These are phyloP conservation scores for Teratosphaeria viscida DNA, from an alignment of 2,329 filamentous ascomycete genomes.

Conservation along the genomic window DNA sequence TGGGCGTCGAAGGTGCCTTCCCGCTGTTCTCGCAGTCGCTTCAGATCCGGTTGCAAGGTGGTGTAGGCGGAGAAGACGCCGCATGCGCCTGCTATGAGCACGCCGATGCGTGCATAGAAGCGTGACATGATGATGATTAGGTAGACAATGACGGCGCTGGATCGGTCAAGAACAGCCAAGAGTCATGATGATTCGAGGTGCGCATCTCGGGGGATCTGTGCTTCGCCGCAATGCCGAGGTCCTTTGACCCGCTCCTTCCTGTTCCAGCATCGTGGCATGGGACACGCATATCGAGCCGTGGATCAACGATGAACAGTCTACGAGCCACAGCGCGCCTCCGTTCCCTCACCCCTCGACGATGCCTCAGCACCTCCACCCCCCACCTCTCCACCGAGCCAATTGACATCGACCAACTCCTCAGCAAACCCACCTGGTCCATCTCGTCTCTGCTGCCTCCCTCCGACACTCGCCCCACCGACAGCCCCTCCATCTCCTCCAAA, in stretches of 20 bases:
- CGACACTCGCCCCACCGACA: slow-evolving; percentile 18
- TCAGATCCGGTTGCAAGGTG: slow-evolving; percentile 20
- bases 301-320: neutral
- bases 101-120: neutral
- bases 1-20: slow-evolving; percentile 14
- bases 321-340: neutral
- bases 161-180: too few relatives aligned
- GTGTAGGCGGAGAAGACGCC: slow-evolving; percentile 14
- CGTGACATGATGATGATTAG: neutral
- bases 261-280: neutral
- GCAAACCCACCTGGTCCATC: slow-evolving; percentile 74
- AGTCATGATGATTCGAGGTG: neutral
- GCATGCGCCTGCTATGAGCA: neutral
- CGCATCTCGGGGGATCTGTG: neutral
- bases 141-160: too few relatives aligned
- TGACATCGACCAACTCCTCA: slow-evolving; percentile 39
- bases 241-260: neutral
- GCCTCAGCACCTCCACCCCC: neutral
- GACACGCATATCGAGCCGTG: neutral
- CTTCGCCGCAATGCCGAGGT: neutral
- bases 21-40: slow-evolving; percentile 16
- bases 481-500: slow-evolving; percentile 46
- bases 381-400: slow-evolving; percentile 1
- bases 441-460: slow-evolving; percentile 54
- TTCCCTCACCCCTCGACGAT: neutral